Base-by-base conservation (phyloP, 225 moss, liverwort and hornwort species). In the Thuidium tamariscinum region DNA sequence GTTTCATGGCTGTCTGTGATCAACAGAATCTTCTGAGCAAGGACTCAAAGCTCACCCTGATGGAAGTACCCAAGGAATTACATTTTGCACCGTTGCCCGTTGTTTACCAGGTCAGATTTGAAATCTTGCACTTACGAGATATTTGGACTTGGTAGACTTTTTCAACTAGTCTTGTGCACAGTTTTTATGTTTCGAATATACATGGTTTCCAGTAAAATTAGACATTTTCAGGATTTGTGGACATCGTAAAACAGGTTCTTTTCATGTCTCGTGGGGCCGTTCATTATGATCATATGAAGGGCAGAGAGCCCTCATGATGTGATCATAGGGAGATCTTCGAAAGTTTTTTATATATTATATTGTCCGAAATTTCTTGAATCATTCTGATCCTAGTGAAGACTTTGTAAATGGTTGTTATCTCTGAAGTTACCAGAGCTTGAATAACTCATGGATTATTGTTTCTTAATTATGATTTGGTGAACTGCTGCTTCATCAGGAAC, bases 41-140 rank as follows among this genome's bases (percentile, higher is more conserved):
- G 81, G 84, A 84, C 66, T 62, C 91, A n/a, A 86, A 85, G 71
- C 77, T 55, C 67, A 86, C 60, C 17, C 55, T 93, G 66, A 84
- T 83, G 74, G 48, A 77, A 93, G 91, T 93, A 60, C 91, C 93
- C 39, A 89, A 42, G 78, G 86, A 91, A 56, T 81, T 91, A 68
- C 90, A 72, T 77, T 91, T 93, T 72, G 56, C 57, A 57, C 10
- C 2, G 12, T 80, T 93, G 78, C 90, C 93, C 41, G 36, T 61
- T 30, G 87, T 93, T 69, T 93, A 90, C 81, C 93, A 93, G 93
- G 93, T 93, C 77, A 91, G 89, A 64, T 56, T n/a, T 84, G 48
- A 80, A 55, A 69, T 75, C 59, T 86, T 39, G 30, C 30, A 76
- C 74, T 39, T 54, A 6, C 10, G 11, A 84, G 44, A 83, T 25